These are phyloP conservation scores for Phanerochaete carnosa DNA, from an alignment of 768 basidiomycete species.

Conservation along the genomic window DNA sequence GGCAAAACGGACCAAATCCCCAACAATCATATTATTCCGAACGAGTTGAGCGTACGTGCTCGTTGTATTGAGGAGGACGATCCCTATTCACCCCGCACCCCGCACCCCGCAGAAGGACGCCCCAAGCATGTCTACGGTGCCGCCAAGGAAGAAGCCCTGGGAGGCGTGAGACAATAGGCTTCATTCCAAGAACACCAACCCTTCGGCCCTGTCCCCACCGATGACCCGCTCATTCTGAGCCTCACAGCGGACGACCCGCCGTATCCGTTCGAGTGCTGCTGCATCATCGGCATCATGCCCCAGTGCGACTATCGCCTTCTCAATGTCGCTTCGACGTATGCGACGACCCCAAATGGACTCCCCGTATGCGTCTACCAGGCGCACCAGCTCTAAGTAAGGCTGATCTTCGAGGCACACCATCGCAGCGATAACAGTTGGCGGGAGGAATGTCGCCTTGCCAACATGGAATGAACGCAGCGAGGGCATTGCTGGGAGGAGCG, in stretches of 20 bases:
- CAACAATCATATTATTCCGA: slow-evolving; percentile 71
- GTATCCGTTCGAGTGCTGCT: slow-evolving; percentile 31
- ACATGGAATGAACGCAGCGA: slow-evolving; percentile 41
- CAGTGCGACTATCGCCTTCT: slow-evolving; percentile 29
- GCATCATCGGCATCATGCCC: background rate
- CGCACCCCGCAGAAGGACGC: slow-evolving; percentile 40
- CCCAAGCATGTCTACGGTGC: slow-evolving; percentile 53
- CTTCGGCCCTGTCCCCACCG: slow-evolving; percentile 48
- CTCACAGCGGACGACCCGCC: slow-evolving; percentile 44
- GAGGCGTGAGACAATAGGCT: slow-evolving; percentile 31
- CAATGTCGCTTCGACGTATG: slow-evolving; percentile 46
- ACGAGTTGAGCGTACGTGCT: slow-evolving; percentile 56
- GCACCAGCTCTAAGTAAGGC: slow-evolving; percentile 31
- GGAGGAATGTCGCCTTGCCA: slow-evolving; percentile 48
- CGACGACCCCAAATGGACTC: slow-evolving; percentile 60
- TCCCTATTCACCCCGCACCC: background rate
- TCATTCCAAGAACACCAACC: slow-evolving; percentile 14
- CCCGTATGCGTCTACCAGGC: slow-evolving; percentile 51
- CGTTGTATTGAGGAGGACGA: background rate
- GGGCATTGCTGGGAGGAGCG: slow-evolving; percentile 35
- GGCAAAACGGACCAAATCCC: slow-evolving; percentile 74
- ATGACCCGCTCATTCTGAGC: slow-evolving; percentile 49
- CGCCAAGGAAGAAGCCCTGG: slow-evolving; percentile 66
- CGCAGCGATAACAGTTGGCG: slow-evolving; percentile 35
- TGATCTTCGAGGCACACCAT: slow-evolving; percentile 28